A percentile compares a stretch with the other conserved stretches of the same genome.
These are phyloP conservation scores for Coffea eugenioides DNA, from an alignment of 257 asterid species.

Conservation along the genomic window DNA sequence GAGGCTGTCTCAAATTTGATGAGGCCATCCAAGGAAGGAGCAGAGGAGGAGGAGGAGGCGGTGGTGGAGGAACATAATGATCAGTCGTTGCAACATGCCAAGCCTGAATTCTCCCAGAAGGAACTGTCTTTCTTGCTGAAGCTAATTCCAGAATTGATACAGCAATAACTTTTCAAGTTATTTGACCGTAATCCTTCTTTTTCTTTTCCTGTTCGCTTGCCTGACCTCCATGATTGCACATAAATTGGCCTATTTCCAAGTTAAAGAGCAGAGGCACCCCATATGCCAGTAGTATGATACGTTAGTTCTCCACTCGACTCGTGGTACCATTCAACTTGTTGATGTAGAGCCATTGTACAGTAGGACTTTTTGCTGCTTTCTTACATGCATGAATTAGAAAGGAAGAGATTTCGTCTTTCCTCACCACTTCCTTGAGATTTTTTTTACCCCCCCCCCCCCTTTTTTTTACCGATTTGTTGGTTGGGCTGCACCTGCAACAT, in stretches of 20 bases:
- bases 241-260: not conserved
- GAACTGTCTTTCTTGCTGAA: constrained; percentile 83
- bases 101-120: constrained; percentile 71
- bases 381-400: too few species aligned
- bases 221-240: not conserved
- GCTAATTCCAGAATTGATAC: constrained; percentile 73
- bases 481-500: too few species aligned
- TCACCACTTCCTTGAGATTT: too few species aligned
- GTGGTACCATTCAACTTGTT: not conserved
- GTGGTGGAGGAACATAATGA: constrained; percentile 5
- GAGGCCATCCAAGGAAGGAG: constrained; percentile 32
- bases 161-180: constrained; percentile 21
- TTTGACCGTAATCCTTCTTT: too few species aligned
- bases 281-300: not conserved
- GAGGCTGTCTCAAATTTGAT: constrained; percentile 54
- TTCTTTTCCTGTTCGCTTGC: not conserved
- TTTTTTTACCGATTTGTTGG: too few species aligned
- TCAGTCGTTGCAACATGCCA: constrained; percentile 11
- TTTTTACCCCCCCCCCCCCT: too few species aligned
- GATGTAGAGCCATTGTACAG: not conserved
- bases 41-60: not conserved
- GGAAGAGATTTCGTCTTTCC: too few species aligned
- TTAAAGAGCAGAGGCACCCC: not conserved
- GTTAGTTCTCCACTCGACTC: not conserved
- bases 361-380: too few species aligned